Conservation (phyloP, 1,284 basidiomycete species). For the Heimioporus retisporus region DNA sequence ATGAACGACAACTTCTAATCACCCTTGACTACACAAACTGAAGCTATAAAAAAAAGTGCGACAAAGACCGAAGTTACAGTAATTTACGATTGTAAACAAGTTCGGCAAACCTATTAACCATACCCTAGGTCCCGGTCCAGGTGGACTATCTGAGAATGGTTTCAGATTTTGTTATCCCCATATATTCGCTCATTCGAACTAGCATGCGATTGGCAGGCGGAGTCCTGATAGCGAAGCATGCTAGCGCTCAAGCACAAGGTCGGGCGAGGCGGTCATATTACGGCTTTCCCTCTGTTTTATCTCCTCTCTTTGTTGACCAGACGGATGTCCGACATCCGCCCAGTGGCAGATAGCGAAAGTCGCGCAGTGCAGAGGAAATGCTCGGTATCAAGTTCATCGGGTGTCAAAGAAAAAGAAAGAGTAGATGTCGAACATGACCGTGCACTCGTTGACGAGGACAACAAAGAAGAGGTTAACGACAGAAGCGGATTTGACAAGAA, state of each 20-base stretch:
- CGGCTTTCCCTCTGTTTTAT: conserved; percentile 3
- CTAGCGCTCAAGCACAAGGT: conserved; percentile 3
- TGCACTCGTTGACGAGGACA: conserved; percentile 35
- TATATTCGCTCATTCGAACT: no score
- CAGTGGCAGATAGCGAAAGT: conserved; percentile 5
- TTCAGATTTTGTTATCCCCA: no score
- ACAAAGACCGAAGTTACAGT: no score
- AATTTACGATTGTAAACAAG: no score
- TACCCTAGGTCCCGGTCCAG: no score
- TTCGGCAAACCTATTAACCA: no score
- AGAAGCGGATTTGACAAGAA: conserved; percentile 33
- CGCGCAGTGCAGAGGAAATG: conserved; percentile 31
- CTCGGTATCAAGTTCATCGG: conserved; percentile 24
- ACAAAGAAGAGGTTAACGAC: conserved; percentile 30
- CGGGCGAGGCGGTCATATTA: conserved; percentile 5
- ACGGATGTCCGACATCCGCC: conserved; percentile 29
- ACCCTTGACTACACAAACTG: no score
- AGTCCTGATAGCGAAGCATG: conserved; percentile 3
- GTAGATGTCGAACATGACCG: conserved; percentile 22
- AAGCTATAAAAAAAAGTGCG: no score
- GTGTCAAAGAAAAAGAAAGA: conserved; percentile 33
- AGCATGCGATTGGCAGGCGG: no score
- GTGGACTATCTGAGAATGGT: no score
- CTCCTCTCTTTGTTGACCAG: conserved; percentile 7
- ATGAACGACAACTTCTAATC: conserved; percentile 49